Evolutionary conservation across 1,284 basidiomycete species (phyloP), one percentile per base, ranked within the genome.

Genomic region (Tylopilus orsonianus): DNA sequence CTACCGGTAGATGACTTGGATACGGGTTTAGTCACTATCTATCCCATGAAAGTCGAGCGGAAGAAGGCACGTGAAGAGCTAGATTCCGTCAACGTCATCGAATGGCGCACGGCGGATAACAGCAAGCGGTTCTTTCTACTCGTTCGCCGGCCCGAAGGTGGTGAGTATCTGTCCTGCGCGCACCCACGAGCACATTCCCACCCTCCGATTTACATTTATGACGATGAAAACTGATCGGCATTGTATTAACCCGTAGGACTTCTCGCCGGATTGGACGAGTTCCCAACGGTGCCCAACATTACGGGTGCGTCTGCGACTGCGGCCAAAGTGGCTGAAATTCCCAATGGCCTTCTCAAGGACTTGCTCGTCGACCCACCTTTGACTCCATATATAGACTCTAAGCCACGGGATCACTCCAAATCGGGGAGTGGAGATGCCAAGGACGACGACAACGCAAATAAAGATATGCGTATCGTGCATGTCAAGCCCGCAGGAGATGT

Each of bases 61-160:
- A 95, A 94, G 71, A 90, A 85, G 60, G 81, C 85, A 3, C 75
- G 93, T 33, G 85, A 90, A 60, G 95, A 98, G 64, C 72, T 90
- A 33, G 92, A 94, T 61, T 75, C 87, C 7, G 93, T 97, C 18
- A 89, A 85, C 60, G 81, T 94, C 16, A 71, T 97, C 27, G 90
- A 93, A 70, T 95, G 90, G 89, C 72, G 72, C 22, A 60, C 65
- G 10, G 56, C 52, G 7, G 59, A 61, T 14, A 64, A 62, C 22
- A 54, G 62, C 19, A 66, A 75, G 30, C 74, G 83, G 34, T 77
- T 73, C 64, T 92, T 93, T 68, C 67, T 95, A 20, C 79, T 96
- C 51, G 77, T 87, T 50, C 84, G 87, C 61, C 76, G 93, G 56
- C 92, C 93, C 16, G 83, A 92, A 60, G 82, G 79, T 68, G 94